Evolutionary conservation across 2,329 filamentous ascomycete species (phyloP).

Genomic region (Pseudogymnoascus sp.): DNA sequence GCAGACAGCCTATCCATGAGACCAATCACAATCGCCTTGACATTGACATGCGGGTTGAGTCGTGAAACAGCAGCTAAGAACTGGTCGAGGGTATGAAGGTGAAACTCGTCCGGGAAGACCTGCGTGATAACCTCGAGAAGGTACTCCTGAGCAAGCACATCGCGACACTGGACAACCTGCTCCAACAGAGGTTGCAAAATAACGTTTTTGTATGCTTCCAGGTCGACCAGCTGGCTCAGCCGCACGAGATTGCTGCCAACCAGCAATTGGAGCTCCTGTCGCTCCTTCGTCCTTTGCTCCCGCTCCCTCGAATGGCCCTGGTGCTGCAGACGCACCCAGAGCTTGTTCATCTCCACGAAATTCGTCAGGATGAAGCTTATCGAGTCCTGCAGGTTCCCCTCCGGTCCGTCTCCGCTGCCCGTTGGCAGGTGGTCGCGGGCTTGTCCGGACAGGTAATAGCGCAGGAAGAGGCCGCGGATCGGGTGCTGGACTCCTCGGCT

Average conservation of each 20-base stretch:
- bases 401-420: constrained; percentile 78
- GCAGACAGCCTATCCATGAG: constrained; percentile 94
- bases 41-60: constrained; percentile 91
- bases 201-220: constrained; percentile 86
- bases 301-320: constrained; percentile 94
- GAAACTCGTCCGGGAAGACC: constrained; percentile 97
- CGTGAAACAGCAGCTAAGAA: constrained; percentile 88
- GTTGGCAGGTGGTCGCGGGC: constrained; percentile 81
- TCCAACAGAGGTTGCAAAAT: constrained; percentile 86
- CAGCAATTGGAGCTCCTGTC: constrained; percentile 88
- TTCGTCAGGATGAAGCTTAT: constrained; percentile 98
- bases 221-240: constrained; percentile 87
- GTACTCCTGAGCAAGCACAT: constrained; percentile 96
- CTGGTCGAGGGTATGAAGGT: constrained; percentile 92
- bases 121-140: constrained; percentile 96
- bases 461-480: constrained; percentile 85
- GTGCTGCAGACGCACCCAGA: constrained; percentile 96
- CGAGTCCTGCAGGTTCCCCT: constrained; percentile 92
- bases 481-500: constrained; percentile 95
- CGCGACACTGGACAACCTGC: constrained; percentile 95
- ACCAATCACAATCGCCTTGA: constrained; percentile 96
- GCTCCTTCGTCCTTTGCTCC: constrained; percentile 86
- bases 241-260: constrained; percentile 95
- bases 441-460: constrained; percentile 94
- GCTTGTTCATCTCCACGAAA: constrained; percentile 99